Conservation (phyloP, 2,329 filamentous ascomycete genomes). For the Amylocarpus encephaloides region DNA sequence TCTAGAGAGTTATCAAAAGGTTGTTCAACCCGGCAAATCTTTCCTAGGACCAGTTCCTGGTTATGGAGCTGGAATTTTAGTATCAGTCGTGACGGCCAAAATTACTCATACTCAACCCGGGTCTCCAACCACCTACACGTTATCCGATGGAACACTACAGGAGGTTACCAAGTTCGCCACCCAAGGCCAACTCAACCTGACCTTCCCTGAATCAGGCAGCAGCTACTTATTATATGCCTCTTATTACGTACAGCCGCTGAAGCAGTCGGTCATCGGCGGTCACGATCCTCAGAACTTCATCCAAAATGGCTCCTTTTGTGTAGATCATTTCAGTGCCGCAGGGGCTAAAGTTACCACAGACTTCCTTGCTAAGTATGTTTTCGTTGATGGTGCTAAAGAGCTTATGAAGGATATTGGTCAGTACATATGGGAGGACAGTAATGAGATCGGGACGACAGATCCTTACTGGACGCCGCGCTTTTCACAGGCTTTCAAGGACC, state of each 20-base stretch:
- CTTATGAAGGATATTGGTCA: constrained; percentile 32
- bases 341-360: constrained; percentile 33
- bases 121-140: not conserved
- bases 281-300: constrained; percentile 22
- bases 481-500: constrained; percentile 16
- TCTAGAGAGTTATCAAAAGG: constrained; percentile 23
- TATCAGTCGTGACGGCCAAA: not conserved
- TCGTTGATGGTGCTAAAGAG: constrained; percentile 29
- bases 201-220: constrained; percentile 11
- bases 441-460: constrained; percentile 27
- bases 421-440: constrained; percentile 34
- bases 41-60: constrained; percentile 33
- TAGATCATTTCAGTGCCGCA: constrained; percentile 34
- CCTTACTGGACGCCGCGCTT: constrained; percentile 35
- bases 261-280: not conserved
- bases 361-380: constrained; percentile 37
- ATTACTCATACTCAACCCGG: not conserved
- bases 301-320: constrained; percentile 34
- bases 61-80: constrained; percentile 31
- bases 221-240: constrained; percentile 3
- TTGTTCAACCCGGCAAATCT: constrained; percentile 26
- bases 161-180: not conserved
- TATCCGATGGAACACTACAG: not conserved
- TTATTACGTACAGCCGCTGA: constrained; percentile 14
- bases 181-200: not conserved